Percentiles rank a stretch among this genome's conserved stretches.
These are phyloP conservation scores for Candida maesae DNA, from an alignment of 805 yeast species.

Conservation along the genomic window DNA sequence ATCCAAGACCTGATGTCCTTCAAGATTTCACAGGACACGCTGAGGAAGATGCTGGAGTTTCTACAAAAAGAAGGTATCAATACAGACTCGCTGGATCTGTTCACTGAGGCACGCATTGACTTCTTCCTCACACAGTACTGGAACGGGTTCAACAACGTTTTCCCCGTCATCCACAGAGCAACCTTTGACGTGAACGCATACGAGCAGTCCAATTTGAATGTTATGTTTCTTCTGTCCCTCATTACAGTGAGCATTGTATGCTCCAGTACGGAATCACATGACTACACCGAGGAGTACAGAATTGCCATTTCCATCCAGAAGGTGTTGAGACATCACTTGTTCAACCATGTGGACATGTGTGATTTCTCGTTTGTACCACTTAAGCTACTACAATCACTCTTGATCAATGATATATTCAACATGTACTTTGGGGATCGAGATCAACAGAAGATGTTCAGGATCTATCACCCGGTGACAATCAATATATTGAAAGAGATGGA, in stretches of 20 bases:
- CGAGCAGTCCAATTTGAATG: constrained; percentile 3
- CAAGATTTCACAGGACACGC: constrained; percentile 4
- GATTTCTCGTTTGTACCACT: constrained; percentile 17
- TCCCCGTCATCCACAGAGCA: constrained; percentile 38
- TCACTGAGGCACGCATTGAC: constrained; percentile 9
- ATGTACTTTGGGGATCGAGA: constrained; percentile 25
- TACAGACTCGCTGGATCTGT: background rate
- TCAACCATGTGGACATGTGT: constrained; percentile 13
- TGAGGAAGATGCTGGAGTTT: constrained; percentile 1
- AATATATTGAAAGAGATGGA: constrained; percentile 21
- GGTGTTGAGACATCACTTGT: constrained; percentile 15
- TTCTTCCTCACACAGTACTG: constrained; percentile 31
- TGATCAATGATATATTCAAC: constrained; percentile 26
- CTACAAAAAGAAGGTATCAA: constrained; percentile 1
- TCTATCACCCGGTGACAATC: constrained; percentile 25
- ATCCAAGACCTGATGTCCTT: background rate
- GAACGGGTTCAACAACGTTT: constrained; percentile 34
- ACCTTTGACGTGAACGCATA: constrained; percentile 23
- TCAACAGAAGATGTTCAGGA: constrained; percentile 16
- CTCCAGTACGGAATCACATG: constrained; percentile 5
- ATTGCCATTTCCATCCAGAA: constrained; percentile 22
- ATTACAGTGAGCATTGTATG: constrained; percentile 22
- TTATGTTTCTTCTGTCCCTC: constrained; percentile 15
- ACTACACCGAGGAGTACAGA: constrained; percentile 8
- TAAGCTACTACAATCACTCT: constrained; percentile 24